Conservation (phyloP, 306 rosid species). For the Corylus heterophylla region DNA sequence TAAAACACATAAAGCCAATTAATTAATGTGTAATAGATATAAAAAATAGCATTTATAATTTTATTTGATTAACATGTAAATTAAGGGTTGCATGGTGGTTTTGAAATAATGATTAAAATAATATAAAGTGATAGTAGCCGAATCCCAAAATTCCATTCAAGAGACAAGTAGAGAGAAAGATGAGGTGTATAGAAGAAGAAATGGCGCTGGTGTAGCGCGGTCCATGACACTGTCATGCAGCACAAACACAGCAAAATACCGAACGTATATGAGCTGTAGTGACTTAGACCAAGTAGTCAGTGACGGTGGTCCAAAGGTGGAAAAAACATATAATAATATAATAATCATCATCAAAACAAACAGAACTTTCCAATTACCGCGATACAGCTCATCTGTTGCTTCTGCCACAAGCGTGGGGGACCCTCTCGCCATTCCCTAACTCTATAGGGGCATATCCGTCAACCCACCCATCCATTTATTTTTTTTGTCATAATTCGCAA, state of each 20-base stretch:
- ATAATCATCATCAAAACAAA: background rate
- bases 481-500: background rate
- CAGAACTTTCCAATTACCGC: conserved; percentile 37
- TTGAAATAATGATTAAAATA: no score
- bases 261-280: conserved; percentile 62
- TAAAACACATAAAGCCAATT: no score
- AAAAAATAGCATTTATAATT: no score
- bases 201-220: background rate
- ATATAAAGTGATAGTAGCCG: no score
- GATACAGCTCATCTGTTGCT: conserved; percentile 64
- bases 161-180: no score
- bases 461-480: background rate
- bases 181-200: background rate
- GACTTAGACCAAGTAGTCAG: background rate
- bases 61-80: no score
- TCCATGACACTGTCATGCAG: background rate
- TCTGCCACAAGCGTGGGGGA: conserved; percentile 52
- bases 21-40: no score
- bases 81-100: no score
- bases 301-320: conserved; percentile 67
- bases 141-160: no score
- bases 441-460: conserved; percentile 40
- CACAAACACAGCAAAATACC: conserved; percentile 36
- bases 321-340: conserved; percentile 6
- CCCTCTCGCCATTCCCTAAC: conserved; percentile 14